These are phyloP conservation scores for Euphorbia lathyris DNA, from an alignment of 345 rosid species.

Conservation along the genomic window DNA sequence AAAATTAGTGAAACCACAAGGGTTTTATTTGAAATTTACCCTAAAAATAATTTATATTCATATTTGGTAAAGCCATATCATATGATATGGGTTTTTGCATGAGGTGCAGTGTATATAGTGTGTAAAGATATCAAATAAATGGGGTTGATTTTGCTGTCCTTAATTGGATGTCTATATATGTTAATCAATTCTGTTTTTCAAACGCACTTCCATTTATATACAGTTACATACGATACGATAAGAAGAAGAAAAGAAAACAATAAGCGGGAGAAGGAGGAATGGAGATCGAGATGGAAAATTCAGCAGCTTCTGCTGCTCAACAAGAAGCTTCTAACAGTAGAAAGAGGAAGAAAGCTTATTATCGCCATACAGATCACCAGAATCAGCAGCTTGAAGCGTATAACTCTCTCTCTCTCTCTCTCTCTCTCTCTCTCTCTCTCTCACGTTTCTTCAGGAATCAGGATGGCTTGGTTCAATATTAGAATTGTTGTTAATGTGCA, in stretches of 20 bases:
- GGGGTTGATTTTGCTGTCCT: slow-evolving; percentile 19
- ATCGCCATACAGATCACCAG: slow-evolving; percentile 56
- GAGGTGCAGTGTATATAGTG: too few species aligned
- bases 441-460: too few species aligned
- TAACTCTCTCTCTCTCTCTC: neutral
- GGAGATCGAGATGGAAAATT: slow-evolving; percentile 23
- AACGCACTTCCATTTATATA: neutral
- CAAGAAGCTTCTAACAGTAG: slow-evolving; percentile 19
- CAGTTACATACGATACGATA: neutral
- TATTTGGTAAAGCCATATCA: too few species aligned
- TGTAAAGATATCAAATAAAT: slow-evolving; percentile 14
- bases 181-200: neutral
- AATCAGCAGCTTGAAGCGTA: slow-evolving; percentile 56
- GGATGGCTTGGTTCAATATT: too few species aligned
- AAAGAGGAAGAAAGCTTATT: slow-evolving; percentile 31
- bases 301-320: slow-evolving; percentile 43
- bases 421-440: neutral
- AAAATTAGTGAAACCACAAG: too few species aligned
- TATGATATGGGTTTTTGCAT: too few species aligned
- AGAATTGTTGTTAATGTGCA: too few species aligned
- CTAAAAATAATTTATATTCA: too few species aligned
- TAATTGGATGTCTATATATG: slow-evolving; percentile 5
- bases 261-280: neutral
- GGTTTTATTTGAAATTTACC: too few species aligned
- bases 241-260: neutral